These are phyloP conservation scores for Setaria italica DNA, from an alignment of 202 grass and related monocot genomes.

Conservation along the genomic window DNA sequence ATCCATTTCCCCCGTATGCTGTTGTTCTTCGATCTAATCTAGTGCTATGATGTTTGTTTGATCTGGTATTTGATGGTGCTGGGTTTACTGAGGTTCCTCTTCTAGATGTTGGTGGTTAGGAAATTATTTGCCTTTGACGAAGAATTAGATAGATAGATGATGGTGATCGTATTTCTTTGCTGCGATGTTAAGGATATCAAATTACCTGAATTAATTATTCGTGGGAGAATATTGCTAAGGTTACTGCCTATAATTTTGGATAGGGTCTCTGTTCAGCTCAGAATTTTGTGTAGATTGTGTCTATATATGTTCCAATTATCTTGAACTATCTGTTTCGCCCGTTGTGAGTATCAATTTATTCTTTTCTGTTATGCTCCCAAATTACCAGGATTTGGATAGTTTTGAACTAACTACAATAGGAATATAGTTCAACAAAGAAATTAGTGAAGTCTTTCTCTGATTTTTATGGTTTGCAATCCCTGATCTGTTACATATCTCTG, in stretches of 20 bases:
- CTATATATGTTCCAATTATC: not conserved
- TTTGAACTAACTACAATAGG: not conserved
- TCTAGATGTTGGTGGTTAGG: not conserved
- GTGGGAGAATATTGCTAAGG: not conserved
- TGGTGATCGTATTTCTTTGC: not conserved
- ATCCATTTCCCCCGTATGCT: not conserved
- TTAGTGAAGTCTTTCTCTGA: not conserved
- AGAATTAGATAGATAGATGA: not conserved
- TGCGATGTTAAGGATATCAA: not conserved
- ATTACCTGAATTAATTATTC: not conserved
- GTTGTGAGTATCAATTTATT: not conserved
- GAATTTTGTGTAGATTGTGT: not conserved
- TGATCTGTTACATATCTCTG: not conserved
- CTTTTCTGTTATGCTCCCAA: not conserved
- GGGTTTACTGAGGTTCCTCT: not conserved
- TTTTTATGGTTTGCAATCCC: not conserved
- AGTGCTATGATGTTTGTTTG: not conserved
- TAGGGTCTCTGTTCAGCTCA: not conserved
- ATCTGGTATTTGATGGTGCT: not conserved
- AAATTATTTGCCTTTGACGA: not conserved
- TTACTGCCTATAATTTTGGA: not conserved
- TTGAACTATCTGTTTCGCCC: not conserved
- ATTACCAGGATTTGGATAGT: not conserved
- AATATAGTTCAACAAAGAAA: not conserved
- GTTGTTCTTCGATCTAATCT: not conserved